Evolutionary conservation across 306 rosid genomes (phyloP).

Genomic region (Neltuma alba): DNA sequence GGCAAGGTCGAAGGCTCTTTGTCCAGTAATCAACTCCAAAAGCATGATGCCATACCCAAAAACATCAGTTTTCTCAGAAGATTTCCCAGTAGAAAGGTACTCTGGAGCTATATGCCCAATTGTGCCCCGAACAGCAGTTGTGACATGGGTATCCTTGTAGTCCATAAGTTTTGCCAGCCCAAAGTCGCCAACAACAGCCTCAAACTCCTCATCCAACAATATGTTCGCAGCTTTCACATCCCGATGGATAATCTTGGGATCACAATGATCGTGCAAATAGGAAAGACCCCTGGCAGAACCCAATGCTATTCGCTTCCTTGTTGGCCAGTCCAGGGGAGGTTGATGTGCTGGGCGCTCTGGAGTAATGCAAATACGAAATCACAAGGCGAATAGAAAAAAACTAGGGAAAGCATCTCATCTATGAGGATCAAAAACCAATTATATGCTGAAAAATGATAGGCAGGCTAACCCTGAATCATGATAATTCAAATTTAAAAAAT

Average conservation of each 20-base stretch:
- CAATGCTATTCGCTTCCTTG: slow-evolving; percentile 71
- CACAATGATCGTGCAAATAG: slow-evolving; percentile 79
- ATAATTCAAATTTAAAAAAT: background rate
- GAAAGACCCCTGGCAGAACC: slow-evolving; percentile 87
- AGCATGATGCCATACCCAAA: slow-evolving; percentile 83
- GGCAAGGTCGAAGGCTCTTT: slow-evolving; percentile 78
- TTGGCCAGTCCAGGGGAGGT: slow-evolving; percentile 79
- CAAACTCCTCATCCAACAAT: slow-evolving; percentile 80
- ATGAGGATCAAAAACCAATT: background rate
- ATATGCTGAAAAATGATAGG: background rate
- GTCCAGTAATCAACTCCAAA: slow-evolving; percentile 80
- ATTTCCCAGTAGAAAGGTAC: slow-evolving; percentile 72
- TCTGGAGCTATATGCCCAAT: slow-evolving; percentile 82
- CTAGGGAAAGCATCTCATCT: background rate
- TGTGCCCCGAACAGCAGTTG: slow-evolving; percentile 79
- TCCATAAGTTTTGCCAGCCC: slow-evolving; percentile 86
- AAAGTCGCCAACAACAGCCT: slow-evolving; percentile 81
- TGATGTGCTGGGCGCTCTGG: slow-evolving; percentile 71
- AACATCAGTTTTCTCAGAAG: slow-evolving; percentile 80
- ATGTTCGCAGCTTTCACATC: slow-evolving; percentile 79
- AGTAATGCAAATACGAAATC: slow-evolving; percentile 27
- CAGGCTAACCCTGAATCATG: background rate
- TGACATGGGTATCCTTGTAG: slow-evolving; percentile 80
- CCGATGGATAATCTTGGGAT: slow-evolving; percentile 78
- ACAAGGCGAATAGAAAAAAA: background rate